Evolutionary conservation across 2,329 filamentous ascomycete species (phyloP).

Genomic region (Dothidotthia symphoricarpi): DNA sequence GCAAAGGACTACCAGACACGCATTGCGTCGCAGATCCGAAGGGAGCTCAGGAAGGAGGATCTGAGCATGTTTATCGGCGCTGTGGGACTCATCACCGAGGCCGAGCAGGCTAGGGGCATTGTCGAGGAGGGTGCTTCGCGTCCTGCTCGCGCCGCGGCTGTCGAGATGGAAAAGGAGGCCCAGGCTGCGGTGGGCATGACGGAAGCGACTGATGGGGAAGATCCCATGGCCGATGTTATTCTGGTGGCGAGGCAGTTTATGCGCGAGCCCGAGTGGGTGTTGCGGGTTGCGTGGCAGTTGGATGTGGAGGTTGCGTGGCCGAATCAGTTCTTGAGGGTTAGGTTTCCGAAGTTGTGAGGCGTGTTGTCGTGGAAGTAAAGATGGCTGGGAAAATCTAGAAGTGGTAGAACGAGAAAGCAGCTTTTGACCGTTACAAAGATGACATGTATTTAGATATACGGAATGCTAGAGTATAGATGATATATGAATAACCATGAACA

Average conservation of each 20-base stretch:
- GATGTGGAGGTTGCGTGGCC: conserved; percentile 51
- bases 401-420: no score
- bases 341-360: conserved; percentile 33
- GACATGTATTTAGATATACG: no score
- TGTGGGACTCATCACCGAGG: conserved; percentile 55
- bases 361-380: no score
- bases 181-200: conserved; percentile 38
- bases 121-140: conserved; percentile 29
- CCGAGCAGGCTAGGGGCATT: conserved; percentile 52
- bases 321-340: conserved; percentile 45
- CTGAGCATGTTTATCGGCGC: conserved; percentile 51
- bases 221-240: conserved; percentile 49
- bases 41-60: conserved; percentile 41
- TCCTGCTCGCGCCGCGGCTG: conserved; percentile 3
- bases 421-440: no score
- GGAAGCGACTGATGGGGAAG: conserved; percentile 25
- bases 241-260: conserved; percentile 56
- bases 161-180: conserved; percentile 31
- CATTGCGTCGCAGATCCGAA: conserved; percentile 47
- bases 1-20: conserved; percentile 50
- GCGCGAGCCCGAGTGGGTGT: conserved; percentile 56
- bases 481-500: no score
- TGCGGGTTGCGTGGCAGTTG: conserved; percentile 52
- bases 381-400: no score
- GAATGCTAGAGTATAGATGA: no score